A percentile compares a stretch with the other conserved stretches of the same genome.
phyloP scores from a whole-genome alignment of 2,329 filamentous ascomycete genomes.

The Colletotrichum shisoi region DNA sequence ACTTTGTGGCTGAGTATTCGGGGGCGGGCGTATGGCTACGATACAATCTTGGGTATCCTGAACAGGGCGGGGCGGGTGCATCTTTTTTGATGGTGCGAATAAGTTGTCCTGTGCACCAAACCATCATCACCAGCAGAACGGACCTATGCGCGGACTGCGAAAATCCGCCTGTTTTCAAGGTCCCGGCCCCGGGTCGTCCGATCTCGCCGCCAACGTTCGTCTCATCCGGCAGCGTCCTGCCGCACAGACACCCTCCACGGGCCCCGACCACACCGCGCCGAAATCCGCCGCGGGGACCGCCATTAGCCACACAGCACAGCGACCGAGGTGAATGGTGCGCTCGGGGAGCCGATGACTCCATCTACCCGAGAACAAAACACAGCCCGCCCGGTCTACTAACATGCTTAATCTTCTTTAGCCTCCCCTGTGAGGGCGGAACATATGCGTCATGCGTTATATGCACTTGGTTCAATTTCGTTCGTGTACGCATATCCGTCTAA shows the following conservation, averaged over 20 bases:
- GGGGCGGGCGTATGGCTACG: too few species aligned
- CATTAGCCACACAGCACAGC: too few species aligned
- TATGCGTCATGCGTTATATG: background rate
- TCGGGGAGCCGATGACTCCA: background rate
- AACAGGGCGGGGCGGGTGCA: background rate
- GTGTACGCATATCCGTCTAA: background rate
- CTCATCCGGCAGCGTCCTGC: background rate
- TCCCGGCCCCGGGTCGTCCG: background rate
- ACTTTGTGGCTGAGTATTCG: background rate
- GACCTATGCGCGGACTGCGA: background rate
- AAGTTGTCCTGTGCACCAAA: too few species aligned
- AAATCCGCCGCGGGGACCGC: background rate
- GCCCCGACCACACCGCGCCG: background rate
- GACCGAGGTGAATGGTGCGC: background rate
- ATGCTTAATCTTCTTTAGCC: background rate
- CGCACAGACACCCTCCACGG: slow-evolving; percentile 5
- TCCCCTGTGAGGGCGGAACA: background rate
- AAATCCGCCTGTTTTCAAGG: background rate
- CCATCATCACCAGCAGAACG: background rate
- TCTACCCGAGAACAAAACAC: background rate
- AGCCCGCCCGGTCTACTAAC: too few species aligned
- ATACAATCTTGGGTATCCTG: background rate
- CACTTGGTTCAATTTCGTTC: background rate
- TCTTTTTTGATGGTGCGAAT: too few species aligned
- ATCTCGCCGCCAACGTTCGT: background rate